Evolutionary conservation across 108 stramenopile species (phyloP).

Genomic region (Pseudonitzschia delicatissima): DNA sequence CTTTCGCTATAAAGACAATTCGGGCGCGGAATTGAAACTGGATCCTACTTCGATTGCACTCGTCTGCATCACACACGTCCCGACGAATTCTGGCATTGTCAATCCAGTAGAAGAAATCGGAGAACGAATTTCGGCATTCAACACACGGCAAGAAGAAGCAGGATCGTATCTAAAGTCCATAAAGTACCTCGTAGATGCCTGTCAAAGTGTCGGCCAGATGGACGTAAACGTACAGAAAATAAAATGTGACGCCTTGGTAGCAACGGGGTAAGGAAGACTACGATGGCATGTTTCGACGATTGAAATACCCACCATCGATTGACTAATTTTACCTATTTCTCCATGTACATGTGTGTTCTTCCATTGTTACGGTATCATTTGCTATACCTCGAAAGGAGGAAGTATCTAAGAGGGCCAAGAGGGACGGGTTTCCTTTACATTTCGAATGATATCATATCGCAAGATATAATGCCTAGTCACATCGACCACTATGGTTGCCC

Average conservation of each 20-base stretch:
- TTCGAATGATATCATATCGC: constrained; percentile 15
- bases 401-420: constrained; percentile 76
- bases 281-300: no score
- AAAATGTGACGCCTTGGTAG: constrained; percentile 59
- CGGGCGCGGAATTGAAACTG: neutral
- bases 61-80: constrained; percentile 76
- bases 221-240: constrained; percentile 54
- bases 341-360: no score
- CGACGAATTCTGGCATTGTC: constrained; percentile 78
- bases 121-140: constrained; percentile 29
- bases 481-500: constrained; percentile 54
- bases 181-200: constrained; percentile 78
- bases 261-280: constrained; percentile 44
- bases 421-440: constrained; percentile 84
- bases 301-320: no score
- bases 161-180: constrained; percentile 20
- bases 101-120: constrained; percentile 72
- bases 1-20: constrained; percentile 15
- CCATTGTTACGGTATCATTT: no score
- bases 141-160: constrained; percentile 2
- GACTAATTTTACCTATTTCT: no score
- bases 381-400: constrained; percentile 27
- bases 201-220: constrained; percentile 79
- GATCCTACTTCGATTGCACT: constrained; percentile 52
- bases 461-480: constrained; percentile 41